Percentiles rank a stretch among this genome's conserved stretches.
Evolutionary conservation across 2,329 filamentous ascomycete species (phyloP).

Genomic region (Neonectria coccinea): DNA sequence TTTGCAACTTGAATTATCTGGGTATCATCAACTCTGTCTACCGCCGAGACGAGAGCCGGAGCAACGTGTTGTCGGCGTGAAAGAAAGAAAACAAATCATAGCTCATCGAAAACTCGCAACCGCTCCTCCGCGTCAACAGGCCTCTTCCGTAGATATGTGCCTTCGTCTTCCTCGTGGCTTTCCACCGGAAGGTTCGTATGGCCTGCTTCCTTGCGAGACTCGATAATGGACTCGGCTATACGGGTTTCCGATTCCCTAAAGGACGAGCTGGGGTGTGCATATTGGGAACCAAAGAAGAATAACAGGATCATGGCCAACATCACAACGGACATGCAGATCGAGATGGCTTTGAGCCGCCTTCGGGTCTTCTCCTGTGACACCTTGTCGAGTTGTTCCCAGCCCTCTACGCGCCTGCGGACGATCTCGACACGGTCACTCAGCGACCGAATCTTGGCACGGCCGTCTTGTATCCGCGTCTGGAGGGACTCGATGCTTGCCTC

Average conservation of each 20-base stretch:
- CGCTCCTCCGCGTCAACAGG: conserved; percentile 50
- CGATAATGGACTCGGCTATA: conserved; percentile 41
- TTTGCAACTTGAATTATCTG: conserved; percentile 7
- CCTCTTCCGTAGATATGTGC: conserved; percentile 44
- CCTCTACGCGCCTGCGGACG: conserved; percentile 73
- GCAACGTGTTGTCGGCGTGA: conserved; percentile 14
- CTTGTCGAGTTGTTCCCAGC: conserved; percentile 74
- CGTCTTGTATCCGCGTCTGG: conserved; percentile 69
- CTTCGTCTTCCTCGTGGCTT: conserved; percentile 38
- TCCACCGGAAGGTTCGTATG: conserved; percentile 35
- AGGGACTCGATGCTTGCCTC: conserved; percentile 71
- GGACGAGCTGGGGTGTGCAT: conserved; percentile 32
- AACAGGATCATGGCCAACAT: conserved; percentile 62
- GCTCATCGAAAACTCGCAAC: conserved; percentile 60
- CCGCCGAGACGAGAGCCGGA: conserved; percentile 16
- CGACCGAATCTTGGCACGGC: conserved; percentile 68
- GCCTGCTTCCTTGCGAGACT: conserved; percentile 40
- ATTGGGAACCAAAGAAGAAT: conserved; percentile 51
- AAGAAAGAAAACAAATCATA: conserved; percentile 46
- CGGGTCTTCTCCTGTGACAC: conserved; percentile 77
- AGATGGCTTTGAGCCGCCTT: conserved; percentile 70
- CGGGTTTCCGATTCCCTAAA: conserved; percentile 26
- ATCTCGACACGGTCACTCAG: conserved; percentile 73
- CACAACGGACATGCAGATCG: conserved; percentile 67
- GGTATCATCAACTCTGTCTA: conserved; percentile 36